These are phyloP conservation scores for Aspergillus incahuasiensis DNA, from an alignment of 495 filamentous ascomycete genomes.

Conservation along the genomic window DNA sequence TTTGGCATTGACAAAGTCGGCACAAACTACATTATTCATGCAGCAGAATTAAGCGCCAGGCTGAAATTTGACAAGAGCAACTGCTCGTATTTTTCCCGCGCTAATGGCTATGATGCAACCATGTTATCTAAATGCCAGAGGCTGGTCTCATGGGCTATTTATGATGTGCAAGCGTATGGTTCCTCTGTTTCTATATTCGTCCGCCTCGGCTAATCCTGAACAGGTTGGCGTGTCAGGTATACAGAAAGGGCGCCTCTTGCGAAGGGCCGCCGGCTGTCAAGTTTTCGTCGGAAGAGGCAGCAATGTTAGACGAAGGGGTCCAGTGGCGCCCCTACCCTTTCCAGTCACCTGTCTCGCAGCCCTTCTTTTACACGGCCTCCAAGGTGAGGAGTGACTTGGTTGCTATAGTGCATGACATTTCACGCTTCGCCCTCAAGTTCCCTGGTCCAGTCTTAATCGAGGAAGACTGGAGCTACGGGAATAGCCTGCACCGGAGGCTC, in stretches of 20 bases:
- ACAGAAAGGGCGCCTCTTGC: constrained; percentile 19
- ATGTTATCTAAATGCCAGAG: constrained; percentile 14
- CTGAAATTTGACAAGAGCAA: constrained; percentile 8
- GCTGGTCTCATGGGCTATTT: constrained; percentile 24
- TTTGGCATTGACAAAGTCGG: constrained; percentile 26
- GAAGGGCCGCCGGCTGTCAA: constrained; percentile 13
- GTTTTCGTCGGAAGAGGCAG: constrained; percentile 18
- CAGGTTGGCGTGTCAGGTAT: constrained; percentile 25
- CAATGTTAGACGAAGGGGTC: constrained; percentile 12
- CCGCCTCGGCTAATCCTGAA: constrained; percentile 5
- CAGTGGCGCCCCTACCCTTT: constrained; percentile 17
- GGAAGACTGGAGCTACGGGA: constrained; percentile 17
- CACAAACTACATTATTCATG: constrained; percentile 22
- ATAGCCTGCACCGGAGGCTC: constrained; percentile 8
- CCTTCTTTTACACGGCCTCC: constrained; percentile 15
- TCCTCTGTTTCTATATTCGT: neutral
- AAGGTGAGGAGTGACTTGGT: constrained; percentile 15
- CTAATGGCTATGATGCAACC: neutral
- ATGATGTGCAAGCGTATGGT: constrained; percentile 24
- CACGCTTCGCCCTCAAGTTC: constrained; percentile 14
- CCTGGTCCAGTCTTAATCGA: neutral
- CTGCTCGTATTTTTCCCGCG: constrained; percentile 7
- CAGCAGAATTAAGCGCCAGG: constrained; percentile 13
- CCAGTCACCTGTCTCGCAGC: constrained; percentile 4
- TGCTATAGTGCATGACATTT: constrained; percentile 16